Percentiles rank a stretch among this genome's conserved stretches.
These are phyloP conservation scores for Saccharomycopsis olivae DNA, from an alignment of 805 yeast species.

Conservation along the genomic window DNA sequence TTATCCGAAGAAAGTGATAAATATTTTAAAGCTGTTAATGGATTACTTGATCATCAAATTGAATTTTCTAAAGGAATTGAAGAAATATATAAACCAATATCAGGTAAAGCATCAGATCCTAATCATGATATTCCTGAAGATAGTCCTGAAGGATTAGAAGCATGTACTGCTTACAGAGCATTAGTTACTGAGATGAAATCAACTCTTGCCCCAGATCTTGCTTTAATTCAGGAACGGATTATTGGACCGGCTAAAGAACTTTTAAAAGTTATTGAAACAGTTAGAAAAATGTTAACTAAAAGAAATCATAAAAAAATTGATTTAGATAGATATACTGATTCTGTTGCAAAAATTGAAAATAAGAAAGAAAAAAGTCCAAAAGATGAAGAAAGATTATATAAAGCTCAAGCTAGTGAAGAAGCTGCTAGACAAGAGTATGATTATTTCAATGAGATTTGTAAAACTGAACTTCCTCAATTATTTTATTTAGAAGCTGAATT, in stretches of 20 bases:
- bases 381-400: conserved; percentile 85
- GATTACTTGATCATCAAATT: conserved; percentile 86
- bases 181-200: conserved; percentile 80
- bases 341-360: conserved; percentile 60
- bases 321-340: conserved; percentile 72
- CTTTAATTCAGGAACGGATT: conserved; percentile 80
- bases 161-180: conserved; percentile 83
- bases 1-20: conserved; percentile 83
- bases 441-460: conserved; percentile 90
- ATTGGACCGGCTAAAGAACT: conserved; percentile 89
- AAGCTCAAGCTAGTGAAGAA: conserved; percentile 79
- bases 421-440: conserved; percentile 93
- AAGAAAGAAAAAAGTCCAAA: conserved; percentile 78
- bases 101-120: conserved; percentile 88
- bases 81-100: conserved; percentile 91
- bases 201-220: conserved; percentile 84
- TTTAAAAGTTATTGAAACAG: conserved; percentile 66
- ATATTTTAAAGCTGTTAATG: conserved; percentile 85
- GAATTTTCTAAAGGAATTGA: conserved; percentile 94
- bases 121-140: conserved; percentile 75
- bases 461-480: conserved; percentile 77
- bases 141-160: conserved; percentile 93
- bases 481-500: conserved; percentile 86
- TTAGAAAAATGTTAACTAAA: conserved; percentile 90
- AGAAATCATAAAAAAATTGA: conserved; percentile 94